phyloP scores from a whole-genome alignment of 1,139 yeast species.

The Pichia sp. region DNA sequence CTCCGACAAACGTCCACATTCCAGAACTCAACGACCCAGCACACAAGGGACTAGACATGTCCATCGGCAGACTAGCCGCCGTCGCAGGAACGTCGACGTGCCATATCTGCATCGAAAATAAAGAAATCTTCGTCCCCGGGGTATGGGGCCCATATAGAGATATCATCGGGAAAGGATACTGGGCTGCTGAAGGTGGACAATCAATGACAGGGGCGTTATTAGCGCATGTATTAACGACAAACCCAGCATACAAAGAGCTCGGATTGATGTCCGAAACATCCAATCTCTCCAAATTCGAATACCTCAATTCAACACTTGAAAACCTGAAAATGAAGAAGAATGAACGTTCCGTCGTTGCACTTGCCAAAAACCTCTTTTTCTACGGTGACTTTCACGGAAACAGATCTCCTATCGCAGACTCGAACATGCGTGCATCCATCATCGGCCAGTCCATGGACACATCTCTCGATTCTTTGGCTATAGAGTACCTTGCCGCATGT shows the following conservation, averaged over 20 bases:
- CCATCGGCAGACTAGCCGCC: conserved; percentile 89
- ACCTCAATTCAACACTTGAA: conserved; percentile 73
- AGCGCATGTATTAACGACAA: conserved; percentile 86
- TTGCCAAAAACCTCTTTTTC: conserved; percentile 83
- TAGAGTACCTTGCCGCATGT: conserved; percentile 88
- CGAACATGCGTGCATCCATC: conserved; percentile 89
- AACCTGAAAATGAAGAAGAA: conserved; percentile 53
- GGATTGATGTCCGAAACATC: conserved; percentile 50
- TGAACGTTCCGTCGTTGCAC: conserved; percentile 70
- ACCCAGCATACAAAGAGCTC: conserved; percentile 81
- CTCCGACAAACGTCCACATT: conserved; percentile 55
- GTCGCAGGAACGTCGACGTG: conserved; percentile 99
- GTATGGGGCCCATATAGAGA: conserved; percentile 99
- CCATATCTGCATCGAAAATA: conserved; percentile 83
- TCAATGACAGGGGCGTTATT: conserved; percentile 93
- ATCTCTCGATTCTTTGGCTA: conserved; percentile 78
- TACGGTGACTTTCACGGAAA: conserved; percentile 98
- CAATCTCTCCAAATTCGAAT: conserved; percentile 76
- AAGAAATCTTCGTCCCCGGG: conserved; percentile 89
- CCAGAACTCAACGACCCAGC: conserved; percentile 40
- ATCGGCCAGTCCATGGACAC: conserved; percentile 93
- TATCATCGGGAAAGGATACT: conserved; percentile 80
- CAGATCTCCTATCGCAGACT: conserved; percentile 95
- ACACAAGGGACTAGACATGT: conserved; percentile 45
- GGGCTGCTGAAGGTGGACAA: conserved; percentile 99